phyloP scores from a whole-genome alignment of 306 rosid species.

The Arachis stenosperma region DNA sequence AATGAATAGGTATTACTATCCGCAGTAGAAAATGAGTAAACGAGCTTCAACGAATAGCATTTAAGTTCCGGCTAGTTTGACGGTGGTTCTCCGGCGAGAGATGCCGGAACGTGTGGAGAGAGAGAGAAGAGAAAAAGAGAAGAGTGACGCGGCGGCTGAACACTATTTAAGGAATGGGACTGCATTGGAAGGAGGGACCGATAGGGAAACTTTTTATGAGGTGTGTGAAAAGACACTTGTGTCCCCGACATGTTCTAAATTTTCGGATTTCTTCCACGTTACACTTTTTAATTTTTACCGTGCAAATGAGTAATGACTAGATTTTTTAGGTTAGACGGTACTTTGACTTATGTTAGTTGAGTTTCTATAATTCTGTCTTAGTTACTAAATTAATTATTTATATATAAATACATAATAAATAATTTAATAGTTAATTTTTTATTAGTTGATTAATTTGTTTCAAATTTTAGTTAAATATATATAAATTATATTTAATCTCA shows the following conservation, averaged over 20 bases:
- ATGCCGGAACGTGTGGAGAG: slow-evolving; percentile 43
- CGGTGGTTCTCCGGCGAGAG: slow-evolving; percentile 40
- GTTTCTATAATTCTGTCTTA: neutral
- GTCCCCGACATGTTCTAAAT: slow-evolving; percentile 10
- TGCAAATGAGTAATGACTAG: too few relatives aligned
- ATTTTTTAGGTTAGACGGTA: too few relatives aligned
- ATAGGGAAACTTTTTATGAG: slow-evolving; percentile 38
- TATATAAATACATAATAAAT: too few relatives aligned
- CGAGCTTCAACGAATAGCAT: neutral
- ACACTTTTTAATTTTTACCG: too few relatives aligned
- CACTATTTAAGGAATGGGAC: slow-evolving; percentile 33
- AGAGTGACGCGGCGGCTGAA: slow-evolving; percentile 31
- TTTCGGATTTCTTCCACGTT: slow-evolving; percentile 22
- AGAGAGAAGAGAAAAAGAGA: neutral
- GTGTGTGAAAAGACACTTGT: slow-evolving; percentile 19
- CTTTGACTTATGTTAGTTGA: slow-evolving; percentile 6
- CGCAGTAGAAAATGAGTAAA: neutral
- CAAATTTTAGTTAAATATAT: too few relatives aligned
- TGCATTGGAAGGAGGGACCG: slow-evolving; percentile 46
- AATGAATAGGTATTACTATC: neutral
- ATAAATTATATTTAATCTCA: too few relatives aligned
- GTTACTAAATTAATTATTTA: too few relatives aligned
- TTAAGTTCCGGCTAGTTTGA: neutral
- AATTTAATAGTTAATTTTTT: too few relatives aligned
- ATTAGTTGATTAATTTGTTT: too few relatives aligned